These are phyloP conservation scores for Spirogloea muscicola DNA, from an alignment of 139 green algal species.

Conservation along the genomic window DNA sequence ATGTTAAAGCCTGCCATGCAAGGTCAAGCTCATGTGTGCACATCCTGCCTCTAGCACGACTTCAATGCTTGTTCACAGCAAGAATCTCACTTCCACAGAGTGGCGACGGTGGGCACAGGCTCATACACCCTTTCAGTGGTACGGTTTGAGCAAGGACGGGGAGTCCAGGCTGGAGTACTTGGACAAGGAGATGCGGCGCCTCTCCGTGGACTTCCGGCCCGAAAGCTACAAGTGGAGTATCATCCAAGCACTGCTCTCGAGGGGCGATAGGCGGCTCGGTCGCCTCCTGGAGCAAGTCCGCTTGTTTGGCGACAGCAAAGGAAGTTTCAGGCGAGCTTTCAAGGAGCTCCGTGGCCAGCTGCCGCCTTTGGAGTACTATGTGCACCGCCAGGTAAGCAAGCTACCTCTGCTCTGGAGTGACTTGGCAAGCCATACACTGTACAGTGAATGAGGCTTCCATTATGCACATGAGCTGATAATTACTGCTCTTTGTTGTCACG, in stretches of 20 bases:
- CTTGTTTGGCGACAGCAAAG: constrained; percentile 46
- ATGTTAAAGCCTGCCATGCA: too few species aligned
- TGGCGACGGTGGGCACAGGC: constrained; percentile 9
- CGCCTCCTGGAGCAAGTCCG: constrained; percentile 44
- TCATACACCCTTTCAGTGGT: constrained; percentile 60
- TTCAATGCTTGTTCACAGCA: background rate
- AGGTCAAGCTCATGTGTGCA: too few species aligned
- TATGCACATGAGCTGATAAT: too few species aligned
- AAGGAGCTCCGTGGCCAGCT: constrained; percentile 51
- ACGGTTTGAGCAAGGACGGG: constrained; percentile 39
- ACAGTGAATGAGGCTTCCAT: too few species aligned
- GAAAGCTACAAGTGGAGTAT: constrained; percentile 62
- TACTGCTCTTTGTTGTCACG: too few species aligned
- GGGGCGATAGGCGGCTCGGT: constrained; percentile 49
- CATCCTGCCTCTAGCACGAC: too few species aligned
- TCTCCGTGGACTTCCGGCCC: constrained; percentile 52
- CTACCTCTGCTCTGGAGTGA: too few species aligned
- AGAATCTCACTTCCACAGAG: background rate
- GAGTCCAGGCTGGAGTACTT: constrained; percentile 34
- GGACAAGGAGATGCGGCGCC: constrained; percentile 42
- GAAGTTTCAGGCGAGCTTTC: constrained; percentile 52
- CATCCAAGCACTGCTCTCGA: constrained; percentile 51
- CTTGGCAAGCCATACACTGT: too few species aligned
- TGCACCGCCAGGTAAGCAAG: too few species aligned
- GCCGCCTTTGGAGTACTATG: constrained; percentile 54